phyloP scores from a whole-genome alignment of 768 basidiomycete genomes.

The Pisolithus tinctorius region DNA sequence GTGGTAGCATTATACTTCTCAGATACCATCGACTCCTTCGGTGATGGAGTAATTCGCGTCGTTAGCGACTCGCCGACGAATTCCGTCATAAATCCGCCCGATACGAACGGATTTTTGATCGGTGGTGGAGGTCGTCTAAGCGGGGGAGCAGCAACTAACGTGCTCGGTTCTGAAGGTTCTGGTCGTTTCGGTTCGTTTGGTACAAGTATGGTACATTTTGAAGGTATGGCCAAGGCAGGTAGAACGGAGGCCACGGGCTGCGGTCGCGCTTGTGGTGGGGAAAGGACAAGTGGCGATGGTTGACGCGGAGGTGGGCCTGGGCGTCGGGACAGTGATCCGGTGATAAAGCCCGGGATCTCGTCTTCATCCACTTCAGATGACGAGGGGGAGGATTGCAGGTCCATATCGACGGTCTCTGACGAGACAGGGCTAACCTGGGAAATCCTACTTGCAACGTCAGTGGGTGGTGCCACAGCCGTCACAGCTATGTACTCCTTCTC shows the following conservation, averaged over 20 bases:
- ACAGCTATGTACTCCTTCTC: conserved; percentile 13
- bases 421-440: conserved; percentile 26
- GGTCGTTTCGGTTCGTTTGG: not conserved
- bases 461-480: conserved; percentile 12
- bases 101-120: conserved; percentile 41
- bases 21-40: conserved; percentile 15
- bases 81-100: conserved; percentile 43
- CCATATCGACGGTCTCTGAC: conserved; percentile 29
- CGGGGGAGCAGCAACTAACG: not conserved
- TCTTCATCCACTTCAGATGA: conserved; percentile 19
- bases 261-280: conserved; percentile 3
- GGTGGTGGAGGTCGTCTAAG: conserved; percentile 10
- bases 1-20: conserved; percentile 1
- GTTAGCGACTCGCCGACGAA: conserved; percentile 28
- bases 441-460: conserved; percentile 24
- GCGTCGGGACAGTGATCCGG: conserved; percentile 24
- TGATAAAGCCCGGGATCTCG: conserved; percentile 29
- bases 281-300: conserved; percentile 19
- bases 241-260: conserved; percentile 2
- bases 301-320: conserved; percentile 9
- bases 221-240: conserved; percentile 8
- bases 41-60: conserved; percentile 8
- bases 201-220: conserved; percentile 7
- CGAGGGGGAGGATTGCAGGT: conserved; percentile 28
- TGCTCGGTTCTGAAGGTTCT: conserved; percentile 2